Base-by-base conservation (phyloP, 2,329 filamentous ascomycete species). In the Talaromyces islandicus region DNA sequence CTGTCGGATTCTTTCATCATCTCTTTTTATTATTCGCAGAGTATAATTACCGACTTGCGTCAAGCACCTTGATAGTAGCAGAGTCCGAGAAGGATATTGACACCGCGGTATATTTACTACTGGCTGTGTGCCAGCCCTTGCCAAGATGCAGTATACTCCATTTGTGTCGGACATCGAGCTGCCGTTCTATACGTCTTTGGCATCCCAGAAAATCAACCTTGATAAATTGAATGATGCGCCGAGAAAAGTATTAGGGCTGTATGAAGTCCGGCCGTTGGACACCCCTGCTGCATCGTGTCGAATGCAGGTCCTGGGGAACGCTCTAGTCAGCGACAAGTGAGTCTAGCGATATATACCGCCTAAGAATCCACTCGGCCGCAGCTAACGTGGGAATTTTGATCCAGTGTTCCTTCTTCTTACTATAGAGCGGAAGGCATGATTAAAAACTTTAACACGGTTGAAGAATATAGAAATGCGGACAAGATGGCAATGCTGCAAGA, bases 221-320 rank as follows among this genome's bases (percentile, higher is more conserved):
- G 94, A 97, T 78, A 96, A 92, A 77, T 90, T 99, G 56, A 90
- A 97, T 78, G 93, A 96, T 75, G 96, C 92, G 10, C 90, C 92
- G 25, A 89, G 93, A 51, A 88, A 88, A 62, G 83, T 97, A 2
- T 82, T 96, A 30, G 94, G 94, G 4, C 78, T 96, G 50, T 99
- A 99, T 73, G 91, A 97, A 76, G 86, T 94, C 66, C 88, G 89
- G 50, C 80, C 86, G 11, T 80, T 81, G 48, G 88, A 91, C 67
- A 78, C 86, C 43, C 86, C 90, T 0, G 87, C 89, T 67, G 83
- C 88, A 58, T 94, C 90, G 66, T 91, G 90, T 73, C 90, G 88
- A 71, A 92, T 97, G 85, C 92, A 96, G 75, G 88, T 99, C 62
- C 85, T 92, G 63, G 91, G 90, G 46, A 93, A 88, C 73, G 91